Evolutionary conservation across 768 basidiomycete species (phyloP).

Genomic region (Cantharellus cinnabarinus): DNA sequence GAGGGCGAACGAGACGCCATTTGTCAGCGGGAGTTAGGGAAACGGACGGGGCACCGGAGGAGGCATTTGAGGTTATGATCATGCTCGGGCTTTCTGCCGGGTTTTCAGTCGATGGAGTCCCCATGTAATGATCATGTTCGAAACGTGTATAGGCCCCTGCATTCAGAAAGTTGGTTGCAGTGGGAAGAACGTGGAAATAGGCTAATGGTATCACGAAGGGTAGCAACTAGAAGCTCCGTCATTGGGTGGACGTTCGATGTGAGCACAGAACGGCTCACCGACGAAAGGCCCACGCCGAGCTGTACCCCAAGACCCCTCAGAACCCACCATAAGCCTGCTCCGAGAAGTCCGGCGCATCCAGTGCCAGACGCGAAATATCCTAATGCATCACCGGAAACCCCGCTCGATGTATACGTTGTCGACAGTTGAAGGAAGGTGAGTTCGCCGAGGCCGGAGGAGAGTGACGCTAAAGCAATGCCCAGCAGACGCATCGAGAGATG

Average conservation of each 20-base stretch:
- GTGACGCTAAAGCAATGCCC: constrained; percentile 66
- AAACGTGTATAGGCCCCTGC: constrained; percentile 15
- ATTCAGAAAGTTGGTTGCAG: no score
- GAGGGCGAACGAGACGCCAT: constrained; percentile 56
- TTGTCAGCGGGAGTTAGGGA: constrained; percentile 55
- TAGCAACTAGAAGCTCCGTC: constrained; percentile 32
- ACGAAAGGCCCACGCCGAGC: constrained; percentile 60
- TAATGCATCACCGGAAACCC: constrained; percentile 57
- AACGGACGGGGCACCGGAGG: constrained; percentile 15
- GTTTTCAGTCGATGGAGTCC: no score
- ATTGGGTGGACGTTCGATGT: neutral
- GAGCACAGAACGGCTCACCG: constrained; percentile 27
- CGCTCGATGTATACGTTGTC: constrained; percentile 41
- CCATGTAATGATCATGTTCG: no score
- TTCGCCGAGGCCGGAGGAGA: constrained; percentile 86
- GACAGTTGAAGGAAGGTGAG: constrained; percentile 85
- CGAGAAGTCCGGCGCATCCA: constrained; percentile 81
- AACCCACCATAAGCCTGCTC: constrained; percentile 91
- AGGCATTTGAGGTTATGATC: constrained; percentile 9
- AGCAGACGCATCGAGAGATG: constrained; percentile 46
- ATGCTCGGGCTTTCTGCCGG: no score
- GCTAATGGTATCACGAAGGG: constrained; percentile 62
- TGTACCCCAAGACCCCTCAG: constrained; percentile 69
- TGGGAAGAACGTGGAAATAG: constrained; percentile 24
- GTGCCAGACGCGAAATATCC: constrained; percentile 93